Evolutionary conservation across 1,284 basidiomycete genomes (phyloP), one percentile per base, ranked within the genome.

Genomic region (Athelia sp.): DNA sequence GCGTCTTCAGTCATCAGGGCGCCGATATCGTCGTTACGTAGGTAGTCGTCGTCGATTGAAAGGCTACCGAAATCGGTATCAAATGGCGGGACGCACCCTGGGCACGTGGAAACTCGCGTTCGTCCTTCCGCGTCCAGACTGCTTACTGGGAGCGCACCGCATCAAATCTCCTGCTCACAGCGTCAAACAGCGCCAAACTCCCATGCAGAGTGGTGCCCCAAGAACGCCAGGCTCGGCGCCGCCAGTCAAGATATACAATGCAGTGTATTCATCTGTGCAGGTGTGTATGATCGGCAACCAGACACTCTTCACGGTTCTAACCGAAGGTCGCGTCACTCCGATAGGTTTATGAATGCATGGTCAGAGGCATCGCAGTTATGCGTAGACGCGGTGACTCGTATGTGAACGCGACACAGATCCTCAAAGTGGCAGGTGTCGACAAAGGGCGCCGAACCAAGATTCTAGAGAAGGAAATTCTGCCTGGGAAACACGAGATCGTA

Each of bases 281-380:
- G 87, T 87, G 51, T 34, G 68, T 60, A 22, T 4, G 21, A 29
- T 42, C 22, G 47, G 43, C 50, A 29, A 29, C 6, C 52, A 53
- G 21, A 51, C 34, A 14, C 46, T 44, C 31, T n/a, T 22, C 53
- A 46, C 36, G 36, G 36, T 49, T 56, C 46, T 53, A 50, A 52
- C 32, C 53, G 66, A 57, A 69, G 62, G 61, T 72, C 69, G 72
- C 71, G 72, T 71, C 67, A 57, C 61, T 59, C 60, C 52, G 13
- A 29, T 59, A 90, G 87, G 93, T 96, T 29, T 94, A 93, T 66
- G 93, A 96, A 70, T 94, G 92, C 63, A 95, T 96, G 90, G 90
- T 98, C 56, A 82, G 97, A 60, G 95, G 95, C 48, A 98, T 98
- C 63, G 95, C 95, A 2, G 96, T 99, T 58, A 99, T 99, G 97